These are phyloP conservation scores for Penicillium capsulatum DNA, from an alignment of 2,329 filamentous ascomycete genomes.

Conservation along the genomic window DNA sequence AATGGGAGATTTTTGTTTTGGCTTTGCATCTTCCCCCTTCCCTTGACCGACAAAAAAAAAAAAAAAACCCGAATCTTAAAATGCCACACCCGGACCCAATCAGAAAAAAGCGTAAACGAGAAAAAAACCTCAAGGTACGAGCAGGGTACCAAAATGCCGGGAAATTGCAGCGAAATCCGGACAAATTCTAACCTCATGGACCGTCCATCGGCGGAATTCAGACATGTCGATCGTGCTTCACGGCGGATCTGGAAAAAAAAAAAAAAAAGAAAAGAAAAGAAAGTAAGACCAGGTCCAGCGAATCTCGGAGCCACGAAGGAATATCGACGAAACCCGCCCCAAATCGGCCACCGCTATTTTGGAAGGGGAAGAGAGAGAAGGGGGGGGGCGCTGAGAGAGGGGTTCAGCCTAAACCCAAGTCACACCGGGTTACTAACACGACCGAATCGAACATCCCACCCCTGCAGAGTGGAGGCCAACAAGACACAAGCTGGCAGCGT, in stretches of 20 bases:
- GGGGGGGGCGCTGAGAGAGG: slow-evolving; percentile 4
- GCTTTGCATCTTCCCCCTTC: slow-evolving; percentile 1
- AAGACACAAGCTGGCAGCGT: slow-evolving; percentile 10
- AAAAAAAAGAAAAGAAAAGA: no score
- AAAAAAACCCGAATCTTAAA: neutral
- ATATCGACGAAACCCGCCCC: no score
- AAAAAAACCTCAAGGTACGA: neutral
- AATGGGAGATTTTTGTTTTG: slow-evolving; percentile 3
- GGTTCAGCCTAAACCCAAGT: neutral
- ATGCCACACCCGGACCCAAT: no score
- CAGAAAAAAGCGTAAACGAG: slow-evolving; percentile 4
- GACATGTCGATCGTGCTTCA: slow-evolving; percentile 32
- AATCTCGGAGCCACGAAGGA: no score
- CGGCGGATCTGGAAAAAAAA: no score
- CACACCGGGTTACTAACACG: no score
- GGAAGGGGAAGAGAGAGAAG: no score
- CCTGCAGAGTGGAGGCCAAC: slow-evolving; percentile 1
- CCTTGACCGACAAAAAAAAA: slow-evolving; percentile 17
- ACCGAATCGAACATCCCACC: slow-evolving; percentile 2
- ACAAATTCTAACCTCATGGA: slow-evolving; percentile 39
- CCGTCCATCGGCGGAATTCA: slow-evolving; percentile 44
- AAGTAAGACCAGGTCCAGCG: no score
- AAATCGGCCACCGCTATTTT: no score
- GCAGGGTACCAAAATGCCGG: slow-evolving; percentile 5
- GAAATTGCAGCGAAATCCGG: slow-evolving; percentile 9